Evolutionary conservation across 768 basidiomycete species (phyloP), one percentile per base, ranked within the genome.

Genomic region (Rhodocollybia butyracea): DNA sequence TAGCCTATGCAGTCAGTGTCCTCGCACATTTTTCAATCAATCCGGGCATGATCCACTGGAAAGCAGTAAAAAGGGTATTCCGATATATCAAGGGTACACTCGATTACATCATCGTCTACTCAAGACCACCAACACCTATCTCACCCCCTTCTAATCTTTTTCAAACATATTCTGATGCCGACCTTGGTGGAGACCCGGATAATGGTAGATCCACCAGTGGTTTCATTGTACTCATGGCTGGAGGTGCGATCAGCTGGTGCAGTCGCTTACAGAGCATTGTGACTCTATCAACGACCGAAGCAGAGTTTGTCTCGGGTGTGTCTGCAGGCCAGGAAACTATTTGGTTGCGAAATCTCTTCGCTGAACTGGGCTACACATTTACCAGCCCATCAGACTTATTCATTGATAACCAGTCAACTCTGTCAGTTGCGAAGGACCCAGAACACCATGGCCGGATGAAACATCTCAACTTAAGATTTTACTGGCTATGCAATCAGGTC

Each of bases 41-140:
- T 46, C 68, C 70, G 8, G 66, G 64, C 0, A n/a, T 34, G 4
- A 46, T 43, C 1, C 70, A 70, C 55, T 68, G 66, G 65, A 55
- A 54, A 5, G 64, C 67, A 5, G 55, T 67, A 0, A 66, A 69
- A 39, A 58, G 46, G 0, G 56, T 68, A 2, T 56, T 67, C 1
- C 21, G 55, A 6, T 70, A 70, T 41, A 55, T 71, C 2, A 59
- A 59, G 8, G 64, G 68, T 0, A 66, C 68, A 19, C 27, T 51
- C 43, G 54, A 62, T 27, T 52, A 58, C 11, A 51, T 60, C 3
- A 40, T 27, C 45, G 60, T 5, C 71, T 38, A 15, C n/a, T 51
- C 5, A 38, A 36, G 24, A 24, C 19, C 3, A 51, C 50, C 13
- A 38, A 21, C 3, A 21, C 36, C n/a, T 51, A 27, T 12, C 39